Evolutionary conservation across 2,329 filamentous ascomycete genomes (phyloP), one percentile per base, ranked within the genome.

Genomic region (Phymatotrichopsis omnivora): DNA sequence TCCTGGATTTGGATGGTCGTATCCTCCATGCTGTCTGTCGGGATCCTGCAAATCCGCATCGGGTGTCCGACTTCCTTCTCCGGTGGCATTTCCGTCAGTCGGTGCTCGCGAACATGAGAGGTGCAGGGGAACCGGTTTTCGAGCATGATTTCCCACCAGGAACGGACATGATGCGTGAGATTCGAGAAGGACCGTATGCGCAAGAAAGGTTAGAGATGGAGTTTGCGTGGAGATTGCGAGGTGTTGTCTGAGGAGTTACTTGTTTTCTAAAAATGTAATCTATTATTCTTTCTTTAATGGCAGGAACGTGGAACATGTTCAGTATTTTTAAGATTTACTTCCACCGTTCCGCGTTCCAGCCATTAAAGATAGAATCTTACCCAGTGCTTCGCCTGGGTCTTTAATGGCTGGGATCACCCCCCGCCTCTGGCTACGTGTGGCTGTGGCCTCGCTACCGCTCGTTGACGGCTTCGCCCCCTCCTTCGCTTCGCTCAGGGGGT

Each of bases 11-110:
- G 10, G 37, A 52, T 36, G 38, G 50, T 8, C 33, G 47, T 23
- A 20, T 22, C 7, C 44, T 50, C 2, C 48, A 55, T 34, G 20
- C 40, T n/a, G n/a, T n/a, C n/a, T 52, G 41, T 24, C 41, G 32
- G 8, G 3, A 5, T 33, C 6, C 39, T 19, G 19, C 29, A 12
- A 22, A 42, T 34, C 29, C 39, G 14, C 39, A 35, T 22, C 19
- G 16, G 33, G 39, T 42, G 2, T 10, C 39, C 4, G 39, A 42
- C 29, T 2, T 40, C n/a, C 41, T 44, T 29, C 41, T 44, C 3
- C 4, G 34, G 14, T 44, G 41, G 41, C 34, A 44, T 30, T 44
- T 29, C 25, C 22, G 8, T 10, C 37, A 16, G 20, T 33, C 37
- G 4, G 25, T 40, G 5, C 39, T 42, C 6, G 35, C 34, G 2